These are phyloP conservation scores for Arthromyces matolae DNA, from an alignment of 768 basidiomycete genomes.

Conservation along the genomic window DNA sequence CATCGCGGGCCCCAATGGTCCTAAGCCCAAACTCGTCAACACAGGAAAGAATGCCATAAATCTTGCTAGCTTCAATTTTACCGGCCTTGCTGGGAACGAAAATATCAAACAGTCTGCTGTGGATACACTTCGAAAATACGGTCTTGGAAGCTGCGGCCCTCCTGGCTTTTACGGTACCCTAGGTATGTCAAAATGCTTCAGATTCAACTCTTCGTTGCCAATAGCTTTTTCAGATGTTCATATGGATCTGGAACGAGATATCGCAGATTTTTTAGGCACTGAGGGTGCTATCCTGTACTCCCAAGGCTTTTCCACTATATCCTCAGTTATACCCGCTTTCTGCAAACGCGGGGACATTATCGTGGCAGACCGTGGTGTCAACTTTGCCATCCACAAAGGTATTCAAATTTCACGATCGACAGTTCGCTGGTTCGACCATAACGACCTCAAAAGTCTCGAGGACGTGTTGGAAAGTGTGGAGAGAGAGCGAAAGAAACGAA, in stretches of 20 bases:
- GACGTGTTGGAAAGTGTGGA: constrained; percentile 79
- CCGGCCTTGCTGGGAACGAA: constrained; percentile 86
- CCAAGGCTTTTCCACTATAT: constrained; percentile 87
- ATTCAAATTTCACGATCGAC: constrained; percentile 90
- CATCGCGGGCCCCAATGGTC: constrained; percentile 75
- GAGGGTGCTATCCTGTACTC: constrained; percentile 91
- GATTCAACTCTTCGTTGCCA: constrained; percentile 6
- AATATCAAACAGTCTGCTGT: constrained; percentile 81
- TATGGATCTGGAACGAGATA: constrained; percentile 80
- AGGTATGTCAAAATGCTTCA: constrained; percentile 46
- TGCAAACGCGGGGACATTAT: constrained; percentile 97
- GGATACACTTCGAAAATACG: constrained; percentile 82
- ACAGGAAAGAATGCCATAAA: constrained; percentile 78
- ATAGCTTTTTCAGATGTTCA: constrained; percentile 69
- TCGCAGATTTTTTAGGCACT: constrained; percentile 87
- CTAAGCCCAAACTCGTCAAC: constrained; percentile 73
- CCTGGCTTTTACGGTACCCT: constrained; percentile 96
- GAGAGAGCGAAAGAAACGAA: constrained; percentile 85
- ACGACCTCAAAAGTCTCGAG: constrained; percentile 88
- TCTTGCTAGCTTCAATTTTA: constrained; percentile 88
- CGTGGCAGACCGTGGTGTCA: constrained; percentile 96
- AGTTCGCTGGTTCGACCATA: constrained; percentile 95
- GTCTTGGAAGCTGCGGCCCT: constrained; percentile 93
- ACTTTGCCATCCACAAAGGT: constrained; percentile 94
- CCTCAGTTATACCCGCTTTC: constrained; percentile 95